Percentiles rank a stretch among this genome's conserved stretches.
These are phyloP conservation scores for Sugiyamaella neomexicana DNA, from an alignment of 1,139 yeast species.

Conservation along the genomic window DNA sequence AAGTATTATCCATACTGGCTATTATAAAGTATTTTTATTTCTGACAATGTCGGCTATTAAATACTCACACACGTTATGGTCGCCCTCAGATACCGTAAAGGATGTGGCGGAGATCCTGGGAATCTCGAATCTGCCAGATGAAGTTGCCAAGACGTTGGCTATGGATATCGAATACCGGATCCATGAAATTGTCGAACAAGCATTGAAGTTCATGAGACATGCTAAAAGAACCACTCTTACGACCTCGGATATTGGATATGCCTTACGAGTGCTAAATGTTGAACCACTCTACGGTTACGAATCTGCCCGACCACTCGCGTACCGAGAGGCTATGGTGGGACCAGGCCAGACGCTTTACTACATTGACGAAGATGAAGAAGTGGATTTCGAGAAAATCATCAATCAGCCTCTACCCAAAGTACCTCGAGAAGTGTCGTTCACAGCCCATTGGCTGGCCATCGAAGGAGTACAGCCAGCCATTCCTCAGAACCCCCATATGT, in stretches of 20 bases:
- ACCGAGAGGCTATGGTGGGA: conserved; percentile 82
- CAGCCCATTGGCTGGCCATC: conserved; percentile 98
- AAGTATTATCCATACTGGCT: not conserved
- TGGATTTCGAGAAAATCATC: conserved; percentile 90
- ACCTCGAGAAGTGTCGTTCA: conserved; percentile 86
- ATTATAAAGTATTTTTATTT: not conserved
- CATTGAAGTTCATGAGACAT: conserved; percentile 94
- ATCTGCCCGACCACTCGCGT: conserved; percentile 55
- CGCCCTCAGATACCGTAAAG: conserved; percentile 93
- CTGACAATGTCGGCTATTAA: conserved; percentile 42
- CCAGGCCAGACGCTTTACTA: conserved; percentile 95
- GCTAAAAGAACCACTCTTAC: conserved; percentile 80
- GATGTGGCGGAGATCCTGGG: conserved; percentile 96
- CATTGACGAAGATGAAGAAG: conserved; percentile 83
- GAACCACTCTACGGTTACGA: conserved; percentile 58
- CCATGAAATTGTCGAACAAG: conserved; percentile 92
- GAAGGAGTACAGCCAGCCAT: conserved; percentile 99
- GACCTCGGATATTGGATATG: conserved; percentile 78
- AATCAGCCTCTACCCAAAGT: conserved; percentile 95
- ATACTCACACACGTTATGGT: conserved; percentile 90
- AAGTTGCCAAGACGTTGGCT: conserved; percentile 90
- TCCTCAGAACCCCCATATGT: conserved; percentile 90
- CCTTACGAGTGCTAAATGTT: conserved; percentile 80
- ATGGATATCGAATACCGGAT: conserved; percentile 98
- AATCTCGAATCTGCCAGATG: conserved; percentile 74